Evolutionary conservation across 2,329 filamentous ascomycete species (phyloP), one percentile per base, ranked within the genome.

Genomic region (Raffaelea arxii): DNA sequence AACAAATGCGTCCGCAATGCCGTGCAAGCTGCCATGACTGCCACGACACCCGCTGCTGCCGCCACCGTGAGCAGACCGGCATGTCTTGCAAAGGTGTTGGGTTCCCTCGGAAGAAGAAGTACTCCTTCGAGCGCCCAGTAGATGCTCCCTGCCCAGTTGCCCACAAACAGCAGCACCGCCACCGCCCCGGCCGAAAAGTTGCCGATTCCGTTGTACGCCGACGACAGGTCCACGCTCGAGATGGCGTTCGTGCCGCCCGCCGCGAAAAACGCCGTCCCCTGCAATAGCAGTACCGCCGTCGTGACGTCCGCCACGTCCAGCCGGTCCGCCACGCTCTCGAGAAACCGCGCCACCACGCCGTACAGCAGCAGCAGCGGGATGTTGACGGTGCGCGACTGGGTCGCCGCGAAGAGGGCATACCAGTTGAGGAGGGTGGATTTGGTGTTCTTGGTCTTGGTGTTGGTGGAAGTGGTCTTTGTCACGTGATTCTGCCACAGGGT

Each of bases 161-260:
- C 80, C 6, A 88, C 61, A 58, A 96, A 95, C 2, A 90, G 89
- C 44, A 98, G 71, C 4, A 86, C 51, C 1, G 88, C 92, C 16
- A 98, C 92, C 16, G 81, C 74, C n/a, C 80, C 52, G 51, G 92
- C 72, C 58, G 86, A 90, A 69, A 94, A 98, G 47, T 74, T 78
- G 43, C 75, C 77, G 32, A 98, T 74, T 51, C 92, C 92, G 58
- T 98, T 98, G 67, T 98, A 98, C 0, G 90, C 90, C 59, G 84
- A 94, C 6, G 88, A 94, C 19, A 98, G 75, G 59, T 97, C 90
- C 56, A 98, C 80, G n/a, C 86, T 91, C 12, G 90, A 94, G 54
- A 98, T 95, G 36, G 92, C 85, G 62, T 98, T 98, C 41, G 86
- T 87, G 60, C 89, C 89, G 22, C 90, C 92, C 52, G 88, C 80